Percentiles rank a stretch among this genome's conserved stretches.
Evolutionary conservation across 345 rosid species (phyloP).

Genomic region (Sisymbrium altissimum): DNA sequence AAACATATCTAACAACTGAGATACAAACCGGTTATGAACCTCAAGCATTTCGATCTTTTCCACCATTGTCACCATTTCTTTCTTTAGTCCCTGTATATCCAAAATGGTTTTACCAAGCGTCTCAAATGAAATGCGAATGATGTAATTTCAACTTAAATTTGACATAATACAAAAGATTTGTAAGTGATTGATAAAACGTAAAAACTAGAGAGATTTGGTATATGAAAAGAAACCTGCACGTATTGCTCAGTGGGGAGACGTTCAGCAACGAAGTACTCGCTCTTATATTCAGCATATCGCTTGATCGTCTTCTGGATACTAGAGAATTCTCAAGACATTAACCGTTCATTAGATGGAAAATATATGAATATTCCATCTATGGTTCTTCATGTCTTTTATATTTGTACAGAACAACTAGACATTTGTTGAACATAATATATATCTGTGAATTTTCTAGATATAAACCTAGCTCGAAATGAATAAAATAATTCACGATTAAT

Average conservation of each 20-base stretch:
- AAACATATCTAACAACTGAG: neutral
- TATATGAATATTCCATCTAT: neutral
- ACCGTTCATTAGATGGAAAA: neutral
- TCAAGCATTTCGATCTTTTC: constrained; percentile 54
- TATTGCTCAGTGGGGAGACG: constrained; percentile 12
- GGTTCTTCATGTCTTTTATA: neutral
- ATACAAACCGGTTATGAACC: constrained; percentile 45
- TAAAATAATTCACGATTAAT: neutral
- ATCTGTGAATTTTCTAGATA: neutral
- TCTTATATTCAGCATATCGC: constrained; percentile 35
- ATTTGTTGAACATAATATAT: neutral
- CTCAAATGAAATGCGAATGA: neutral
- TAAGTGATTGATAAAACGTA: neutral
- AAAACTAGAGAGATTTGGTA: neutral
- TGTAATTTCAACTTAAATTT: neutral
- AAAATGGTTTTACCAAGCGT: neutral
- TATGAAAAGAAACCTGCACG: constrained; percentile 13
- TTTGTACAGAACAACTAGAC: neutral
- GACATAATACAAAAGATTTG: neutral
- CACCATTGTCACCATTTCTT: constrained; percentile 39
- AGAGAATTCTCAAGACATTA: constrained; percentile 2
- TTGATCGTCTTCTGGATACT: constrained; percentile 47
- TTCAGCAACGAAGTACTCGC: constrained; percentile 16
- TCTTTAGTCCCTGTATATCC: constrained; percentile 41
- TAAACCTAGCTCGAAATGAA: neutral